Evolutionary conservation across 2,329 filamentous ascomycete genomes (phyloP).

Genomic region (Phyllosticta citribraziliensis): DNA sequence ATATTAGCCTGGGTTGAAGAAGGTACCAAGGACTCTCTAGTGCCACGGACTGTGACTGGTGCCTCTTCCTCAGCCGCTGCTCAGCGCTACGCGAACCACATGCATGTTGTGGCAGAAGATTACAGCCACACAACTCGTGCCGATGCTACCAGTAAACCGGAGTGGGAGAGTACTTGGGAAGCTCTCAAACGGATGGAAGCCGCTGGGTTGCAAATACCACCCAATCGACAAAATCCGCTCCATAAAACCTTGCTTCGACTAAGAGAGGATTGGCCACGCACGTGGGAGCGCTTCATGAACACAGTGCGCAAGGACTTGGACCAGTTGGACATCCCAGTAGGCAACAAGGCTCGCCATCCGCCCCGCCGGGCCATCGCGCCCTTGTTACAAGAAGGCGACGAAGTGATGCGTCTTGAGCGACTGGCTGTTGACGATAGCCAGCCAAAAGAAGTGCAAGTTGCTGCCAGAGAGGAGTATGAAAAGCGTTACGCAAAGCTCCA

Average conservation of each 20-base stretch:
- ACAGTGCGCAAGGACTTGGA: neutral
- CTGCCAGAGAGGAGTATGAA: neutral
- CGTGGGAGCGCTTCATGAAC: neutral
- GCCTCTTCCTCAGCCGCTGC: neutral
- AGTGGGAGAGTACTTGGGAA: neutral
- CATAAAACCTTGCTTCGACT: neutral
- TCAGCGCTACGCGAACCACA: neutral
- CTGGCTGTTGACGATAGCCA: neutral
- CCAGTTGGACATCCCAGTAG: neutral
- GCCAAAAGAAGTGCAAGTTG: neutral
- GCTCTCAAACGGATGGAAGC: conserved; percentile 1
- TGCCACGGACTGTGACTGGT: conserved; percentile 43
- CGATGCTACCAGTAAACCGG: neutral
- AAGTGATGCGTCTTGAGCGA: neutral
- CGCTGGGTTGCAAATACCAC: neutral
- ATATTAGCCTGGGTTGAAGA: conserved; percentile 65
- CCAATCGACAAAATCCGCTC: neutral
- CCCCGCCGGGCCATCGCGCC: neutral
- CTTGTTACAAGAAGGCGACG: neutral
- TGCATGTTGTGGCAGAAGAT: neutral
- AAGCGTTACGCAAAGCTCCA: neutral
- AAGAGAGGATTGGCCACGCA: neutral
- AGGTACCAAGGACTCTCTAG: conserved; percentile 46
- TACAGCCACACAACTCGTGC: neutral
- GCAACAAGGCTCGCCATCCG: neutral